These are phyloP conservation scores for Pinus tabuliformis DNA, from an alignment of 75 land plant species.

Conservation along the genomic window DNA sequence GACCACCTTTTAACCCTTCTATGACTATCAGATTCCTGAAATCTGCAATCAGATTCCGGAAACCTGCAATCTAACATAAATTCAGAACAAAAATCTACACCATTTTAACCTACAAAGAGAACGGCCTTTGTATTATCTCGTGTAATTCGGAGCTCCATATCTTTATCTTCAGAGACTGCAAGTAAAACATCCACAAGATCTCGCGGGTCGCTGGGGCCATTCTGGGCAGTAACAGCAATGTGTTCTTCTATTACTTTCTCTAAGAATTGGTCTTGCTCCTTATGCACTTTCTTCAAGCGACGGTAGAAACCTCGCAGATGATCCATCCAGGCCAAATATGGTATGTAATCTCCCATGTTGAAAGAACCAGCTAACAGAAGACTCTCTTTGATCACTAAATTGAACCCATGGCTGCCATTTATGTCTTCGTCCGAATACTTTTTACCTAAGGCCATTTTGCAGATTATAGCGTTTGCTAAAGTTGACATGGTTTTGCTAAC, in stretches of 20 bases:
- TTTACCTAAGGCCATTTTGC: not conserved
- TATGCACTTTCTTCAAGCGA: not conserved
- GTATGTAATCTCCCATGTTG: conserved; percentile 15
- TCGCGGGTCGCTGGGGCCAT: too few species aligned
- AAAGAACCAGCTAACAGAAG: not conserved
- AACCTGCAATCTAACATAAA: too few species aligned
- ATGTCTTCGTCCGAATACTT: conserved; percentile 11
- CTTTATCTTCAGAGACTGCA: too few species aligned
- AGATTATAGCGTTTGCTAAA: not conserved
- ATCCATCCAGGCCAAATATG: conserved; percentile 15
- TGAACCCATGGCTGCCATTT: not conserved
- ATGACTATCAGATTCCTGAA: too few species aligned
- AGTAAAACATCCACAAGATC: too few species aligned
- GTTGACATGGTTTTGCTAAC: not conserved
- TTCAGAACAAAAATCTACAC: too few species aligned
- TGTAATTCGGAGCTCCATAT: too few species aligned
- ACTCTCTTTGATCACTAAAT: conserved; percentile 8
- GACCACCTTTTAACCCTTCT: too few species aligned
- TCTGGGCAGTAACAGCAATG: not conserved
- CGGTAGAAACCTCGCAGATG: conserved; percentile 7
- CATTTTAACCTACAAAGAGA: too few species aligned
- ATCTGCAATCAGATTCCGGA: too few species aligned
- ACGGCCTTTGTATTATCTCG: too few species aligned
- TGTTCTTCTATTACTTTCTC: not conserved
- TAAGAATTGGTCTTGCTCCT: not conserved